These are phyloP conservation scores for Chaetomium sp. DNA, from an alignment of 2,329 filamentous ascomycete genomes.

Conservation along the genomic window DNA sequence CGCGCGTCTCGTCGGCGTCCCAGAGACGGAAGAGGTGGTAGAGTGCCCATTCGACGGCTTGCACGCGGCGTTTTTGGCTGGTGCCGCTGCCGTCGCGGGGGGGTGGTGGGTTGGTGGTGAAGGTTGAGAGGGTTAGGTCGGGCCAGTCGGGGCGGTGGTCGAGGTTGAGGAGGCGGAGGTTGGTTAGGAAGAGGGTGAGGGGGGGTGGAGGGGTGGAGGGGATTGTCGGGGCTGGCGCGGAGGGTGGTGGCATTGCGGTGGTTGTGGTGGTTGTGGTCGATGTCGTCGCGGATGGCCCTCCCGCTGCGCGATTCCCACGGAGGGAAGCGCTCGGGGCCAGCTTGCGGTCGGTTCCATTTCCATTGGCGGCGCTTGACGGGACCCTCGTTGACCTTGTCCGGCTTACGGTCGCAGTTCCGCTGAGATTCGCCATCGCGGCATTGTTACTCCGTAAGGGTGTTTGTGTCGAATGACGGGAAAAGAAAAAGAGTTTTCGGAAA, in stretches of 20 bases:
- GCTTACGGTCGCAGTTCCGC: constrained; percentile 19
- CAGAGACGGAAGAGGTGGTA: constrained; percentile 80
- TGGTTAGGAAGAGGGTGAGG: constrained; percentile 68
- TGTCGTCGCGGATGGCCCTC: background rate
- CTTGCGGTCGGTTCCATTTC: background rate
- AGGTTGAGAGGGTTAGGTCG: constrained; percentile 60
- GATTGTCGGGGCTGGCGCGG: background rate
- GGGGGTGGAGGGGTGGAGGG: constrained; percentile 38
- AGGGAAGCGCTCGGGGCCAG: constrained; percentile 4
- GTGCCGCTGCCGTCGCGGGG: constrained; percentile 43
- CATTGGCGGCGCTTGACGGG: constrained; percentile 14
- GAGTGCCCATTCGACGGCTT: constrained; percentile 83
- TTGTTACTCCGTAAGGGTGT: background rate
- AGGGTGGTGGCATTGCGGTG: background rate
- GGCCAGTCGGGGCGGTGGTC: constrained; percentile 77
- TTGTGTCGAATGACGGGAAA: constrained; percentile 1
- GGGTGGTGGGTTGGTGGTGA: constrained; percentile 57
- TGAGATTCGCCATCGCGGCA: constrained; percentile 23
- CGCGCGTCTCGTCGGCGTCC: constrained; percentile 68
- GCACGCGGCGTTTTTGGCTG: constrained; percentile 75
- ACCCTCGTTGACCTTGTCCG: constrained; percentile 24
- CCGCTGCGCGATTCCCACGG: constrained; percentile 1
- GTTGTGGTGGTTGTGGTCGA: background rate
- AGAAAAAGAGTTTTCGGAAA: background rate
- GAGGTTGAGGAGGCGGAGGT: constrained; percentile 75